Conservation (phyloP, 192 early-diverging fungal species). For the Podila clonocystis region DNA sequence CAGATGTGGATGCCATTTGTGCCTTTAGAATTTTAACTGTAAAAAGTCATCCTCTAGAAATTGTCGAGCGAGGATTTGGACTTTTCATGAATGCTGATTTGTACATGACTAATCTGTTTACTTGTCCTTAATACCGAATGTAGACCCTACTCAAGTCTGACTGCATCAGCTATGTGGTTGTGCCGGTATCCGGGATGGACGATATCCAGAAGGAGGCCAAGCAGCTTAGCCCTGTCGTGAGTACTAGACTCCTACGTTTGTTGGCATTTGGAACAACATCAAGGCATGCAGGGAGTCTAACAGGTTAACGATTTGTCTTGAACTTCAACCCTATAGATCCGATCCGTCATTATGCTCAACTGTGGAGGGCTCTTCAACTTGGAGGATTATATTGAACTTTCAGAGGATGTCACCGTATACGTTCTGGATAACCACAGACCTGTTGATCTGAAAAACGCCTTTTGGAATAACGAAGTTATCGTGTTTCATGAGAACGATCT, state of each 20-base stretch:
- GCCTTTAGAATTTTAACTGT: slow-evolving; percentile 82
- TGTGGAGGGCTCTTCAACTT: slow-evolving; percentile 76
- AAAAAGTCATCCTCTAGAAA: slow-evolving; percentile 1
- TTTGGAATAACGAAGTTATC: slow-evolving; percentile 77
- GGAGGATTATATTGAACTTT: slow-evolving; percentile 68
- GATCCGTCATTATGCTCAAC: slow-evolving; percentile 85
- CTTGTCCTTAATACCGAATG: background rate
- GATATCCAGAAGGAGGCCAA: slow-evolving; percentile 66
- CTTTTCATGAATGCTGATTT: background rate
- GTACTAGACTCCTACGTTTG: slow-evolving; percentile 14
- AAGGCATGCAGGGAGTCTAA: slow-evolving; percentile 46
- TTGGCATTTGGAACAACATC: background rate
- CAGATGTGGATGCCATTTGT: slow-evolving; percentile 87
- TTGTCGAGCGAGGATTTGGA: background rate
- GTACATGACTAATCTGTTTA: background rate
- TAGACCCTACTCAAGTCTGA: slow-evolving; percentile 83
- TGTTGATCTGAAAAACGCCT: slow-evolving; percentile 85
- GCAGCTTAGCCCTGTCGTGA: slow-evolving; percentile 64
- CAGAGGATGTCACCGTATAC: slow-evolving; percentile 75
- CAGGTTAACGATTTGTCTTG: background rate
- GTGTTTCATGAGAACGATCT: slow-evolving; percentile 90
- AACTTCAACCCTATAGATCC: slow-evolving; percentile 56
- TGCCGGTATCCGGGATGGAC: slow-evolving; percentile 72
- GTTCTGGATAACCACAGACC: slow-evolving; percentile 92
- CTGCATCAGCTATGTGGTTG: slow-evolving; percentile 81